Evolutionary conservation across 73 alveolate species (phyloP).

Genomic region (Paraurostyla sp.): DNA sequence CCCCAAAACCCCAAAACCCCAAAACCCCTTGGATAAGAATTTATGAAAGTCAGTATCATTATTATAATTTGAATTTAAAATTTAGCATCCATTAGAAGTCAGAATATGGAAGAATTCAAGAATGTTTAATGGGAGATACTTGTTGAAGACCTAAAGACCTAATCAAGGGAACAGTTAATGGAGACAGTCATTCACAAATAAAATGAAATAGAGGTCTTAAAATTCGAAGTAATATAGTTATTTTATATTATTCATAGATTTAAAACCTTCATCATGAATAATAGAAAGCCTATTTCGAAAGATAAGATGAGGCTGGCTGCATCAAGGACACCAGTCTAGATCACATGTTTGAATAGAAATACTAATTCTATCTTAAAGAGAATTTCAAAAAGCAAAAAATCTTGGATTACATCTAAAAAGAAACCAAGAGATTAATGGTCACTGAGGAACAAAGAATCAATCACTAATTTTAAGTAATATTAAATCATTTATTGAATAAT

Average conservation of each 20-base stretch:
- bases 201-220: slow-evolving; percentile 7
- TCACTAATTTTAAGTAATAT: not conserved
- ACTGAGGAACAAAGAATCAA: not conserved
- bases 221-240: not conserved
- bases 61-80: not conserved
- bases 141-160: not conserved
- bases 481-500: not conserved
- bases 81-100: not conserved
- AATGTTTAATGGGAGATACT: slow-evolving; percentile 40
- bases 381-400: not conserved
- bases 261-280: slow-evolving; percentile 24
- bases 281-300: not conserved
- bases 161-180: not conserved
- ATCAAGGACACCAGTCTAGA: too few species aligned
- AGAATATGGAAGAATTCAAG: slow-evolving; percentile 28
- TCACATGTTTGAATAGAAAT: not conserved
- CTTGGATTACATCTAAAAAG: not conserved
- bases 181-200: not conserved
- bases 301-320: not conserved
- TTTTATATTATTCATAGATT: not conserved
- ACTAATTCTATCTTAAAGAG: slow-evolving; percentile 5
- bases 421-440: not conserved
- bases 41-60: too few species aligned
- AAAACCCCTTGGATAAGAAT: too few species aligned
- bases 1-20: too few species aligned